Evolutionary conservation across 2,329 filamentous ascomycete genomes (phyloP), one percentile per base, ranked within the genome.

Genomic region (Arthrobotrys entomopaga): DNA sequence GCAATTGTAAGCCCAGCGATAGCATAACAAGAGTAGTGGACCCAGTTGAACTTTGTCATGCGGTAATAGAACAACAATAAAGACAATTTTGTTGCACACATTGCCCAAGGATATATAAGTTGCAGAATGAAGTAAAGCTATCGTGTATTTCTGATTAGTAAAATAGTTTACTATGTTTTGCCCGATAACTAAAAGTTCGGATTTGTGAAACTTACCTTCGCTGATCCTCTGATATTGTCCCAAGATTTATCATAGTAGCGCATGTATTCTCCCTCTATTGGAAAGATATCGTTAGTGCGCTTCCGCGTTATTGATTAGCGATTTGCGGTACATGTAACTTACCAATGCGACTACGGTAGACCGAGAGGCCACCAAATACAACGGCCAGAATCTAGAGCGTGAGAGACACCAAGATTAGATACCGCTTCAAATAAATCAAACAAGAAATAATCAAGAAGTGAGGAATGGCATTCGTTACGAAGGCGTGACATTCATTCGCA

Each of bases 31-130:
- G 56, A 56, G 46, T 49, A 69, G 11, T 59, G 65, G 7, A 69
- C 40, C 20, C 46, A 69, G n/a, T 34, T 54, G 16, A 60, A 43
- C 2, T 53, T n/a, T 40, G 65, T 69, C 65, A 69, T 69, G 50
- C 38, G 34, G 16, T 60, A 69, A 40, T 69, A 69, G 20, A 69
- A 69, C n/a, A 69, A 3, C 42, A 58, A 56, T 8, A 69, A 56
- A 15, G 65, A 69, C 2, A 54, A 5, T 24, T 69, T 69, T 16
- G 57, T 69, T 4, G 49, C 15, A 6, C 60, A 5, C 65, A 69
- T 69, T n/a, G 20, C 56, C 65, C 65, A 69, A 2, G 65, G 65
- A 20, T 69, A 69, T 1, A 69, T 13, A 0, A 49, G 10, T 15
- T 69, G 60, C 0, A 69, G 49, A 16, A 61, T 53, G n/a, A 60